Base-by-base conservation (phyloP, 352 stramenopile genomes). In the Aphanomyces astaci region DNA sequence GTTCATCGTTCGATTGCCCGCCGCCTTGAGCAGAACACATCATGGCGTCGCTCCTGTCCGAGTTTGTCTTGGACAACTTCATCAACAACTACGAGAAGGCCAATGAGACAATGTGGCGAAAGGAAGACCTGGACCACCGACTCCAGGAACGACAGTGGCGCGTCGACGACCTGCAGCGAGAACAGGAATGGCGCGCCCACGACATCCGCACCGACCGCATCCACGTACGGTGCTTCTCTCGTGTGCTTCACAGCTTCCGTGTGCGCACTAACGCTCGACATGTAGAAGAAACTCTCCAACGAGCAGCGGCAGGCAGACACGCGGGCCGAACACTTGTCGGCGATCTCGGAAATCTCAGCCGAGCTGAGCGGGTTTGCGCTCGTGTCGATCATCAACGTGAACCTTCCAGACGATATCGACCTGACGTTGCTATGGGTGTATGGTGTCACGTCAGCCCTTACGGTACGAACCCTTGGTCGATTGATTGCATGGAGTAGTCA, bases 41-140 rank as follows among this genome's bases (percentile, higher is more conserved):
- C 45, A 59, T 59, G 51, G 51, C 51, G 24, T 24, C 17, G 17
- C 17, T 59, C 51, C 1, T 59, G 51, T 15, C 51, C 4, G 51
- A 36, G n/a, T 32, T 59, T 17, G 79, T 90, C 11, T 78, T 90
- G 59, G 83, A 71, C 63, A 82, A 80, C 28, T 68, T 92, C 28
- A 90, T 92, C 70, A 80, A 80, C 62, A 90, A 82, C 5, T 92
- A 92, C 66, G 81, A 92, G 63, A 75, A 90, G 54, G 72, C 74
- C 57, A 87, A 83, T 62, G 79, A 82, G 49, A 88, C 88, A 71
- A 77, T 88, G 60, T 92, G 83, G 83, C 80, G 81, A 31, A 76
- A 89, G 57, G 83, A 92, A 63, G 81, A 90, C 72, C 76, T 90
- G 70, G 64, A 68, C 10, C 70, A 80, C 64, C 80, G 81, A 2